Evolutionary conservation across 2,329 filamentous ascomycete genomes (phyloP), one percentile per base, ranked within the genome.

Genomic region (Hypoxylon sp.): DNA sequence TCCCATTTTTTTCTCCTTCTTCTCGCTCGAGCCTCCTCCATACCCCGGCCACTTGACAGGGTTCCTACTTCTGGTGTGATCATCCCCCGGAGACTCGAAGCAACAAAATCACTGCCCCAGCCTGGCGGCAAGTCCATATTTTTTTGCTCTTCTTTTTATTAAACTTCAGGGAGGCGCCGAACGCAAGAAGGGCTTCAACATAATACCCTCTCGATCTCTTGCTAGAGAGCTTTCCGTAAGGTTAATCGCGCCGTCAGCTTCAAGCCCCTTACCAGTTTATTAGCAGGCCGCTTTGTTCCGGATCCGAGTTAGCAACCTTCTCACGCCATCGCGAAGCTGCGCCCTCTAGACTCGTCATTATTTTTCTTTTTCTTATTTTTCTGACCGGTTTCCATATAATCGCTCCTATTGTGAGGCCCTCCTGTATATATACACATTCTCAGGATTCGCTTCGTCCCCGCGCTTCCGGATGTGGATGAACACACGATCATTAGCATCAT

Each of bases 31-130:
- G 68, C 66, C 68, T 64, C 65, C 56, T 50, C 36, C 49, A 45
- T 41, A 63, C 65, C 65, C 63, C 38, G 45, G 63, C 50, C 30
- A 62, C 17, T 58, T 51, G 63, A 71, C 68, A 71, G 57, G 68
- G 63, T 64, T 63, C 32, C 46, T 51, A 46, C 36, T 60, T 46
- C 60, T 67, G 57, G 66, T 63, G 63, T 71, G 57, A 69, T 71
- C 50, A 69, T 62, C 60, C 68, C 52, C 68, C 52, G 46, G 57
- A 63, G 65, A 64, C 68, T 64, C 66, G 68, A 71, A 65, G 65
- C 66, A 63, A 65, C 55, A 32, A 71, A 69, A 56, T 45, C 49
- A 65, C 17, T 52, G 52, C 52, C 62, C 48, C 66, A 63, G 41
- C 63, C 48, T 17, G 61, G 41, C 57, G 49, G 57, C 65, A 52